Conservation (phyloP, 129 eudicot genomes). For the Gnaphalium uliginosum region DNA sequence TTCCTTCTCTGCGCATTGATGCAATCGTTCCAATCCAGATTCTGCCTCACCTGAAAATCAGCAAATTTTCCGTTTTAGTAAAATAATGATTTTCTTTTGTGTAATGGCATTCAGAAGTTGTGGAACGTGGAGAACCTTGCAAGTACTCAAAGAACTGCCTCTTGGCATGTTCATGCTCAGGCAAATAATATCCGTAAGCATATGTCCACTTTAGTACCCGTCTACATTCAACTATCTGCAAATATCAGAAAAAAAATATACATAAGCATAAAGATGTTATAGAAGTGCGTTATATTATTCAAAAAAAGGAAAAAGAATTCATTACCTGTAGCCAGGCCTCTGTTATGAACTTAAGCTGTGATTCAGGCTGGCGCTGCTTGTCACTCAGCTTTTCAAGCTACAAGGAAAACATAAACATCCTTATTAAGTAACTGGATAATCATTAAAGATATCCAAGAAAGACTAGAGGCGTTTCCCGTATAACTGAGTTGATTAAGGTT, state of each 20-base stretch:
- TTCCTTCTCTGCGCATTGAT: constrained; percentile 98
- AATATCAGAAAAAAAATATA: not conserved
- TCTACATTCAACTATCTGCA: constrained; percentile 98
- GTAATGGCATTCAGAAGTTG: not conserved
- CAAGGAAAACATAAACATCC: constrained; percentile 3
- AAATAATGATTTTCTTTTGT: not conserved
- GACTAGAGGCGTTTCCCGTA: not conserved
- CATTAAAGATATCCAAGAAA: not conserved
- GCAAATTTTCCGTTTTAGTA: not conserved
- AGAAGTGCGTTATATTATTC: not conserved
- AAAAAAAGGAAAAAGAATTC: not conserved
- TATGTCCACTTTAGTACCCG: constrained; percentile 97
- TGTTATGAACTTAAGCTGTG: constrained; percentile 94
- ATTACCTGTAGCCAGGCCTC: constrained; percentile 97
- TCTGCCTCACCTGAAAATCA: constrained; percentile 85
- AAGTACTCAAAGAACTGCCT: constrained; percentile 96
- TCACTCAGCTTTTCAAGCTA: constrained; percentile 98
- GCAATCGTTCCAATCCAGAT: constrained; percentile 92
- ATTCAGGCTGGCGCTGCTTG: constrained; percentile 90
- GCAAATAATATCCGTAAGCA: constrained; percentile 91
- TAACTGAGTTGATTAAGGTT: not conserved
- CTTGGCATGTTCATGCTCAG: constrained; percentile 83
- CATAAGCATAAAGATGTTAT: not conserved
- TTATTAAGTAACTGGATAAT: not conserved
- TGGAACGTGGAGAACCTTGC: constrained; percentile 60